Base-by-base conservation (phyloP, 192 early-diverging fungal genomes). In the Coemansia biformis region DNA sequence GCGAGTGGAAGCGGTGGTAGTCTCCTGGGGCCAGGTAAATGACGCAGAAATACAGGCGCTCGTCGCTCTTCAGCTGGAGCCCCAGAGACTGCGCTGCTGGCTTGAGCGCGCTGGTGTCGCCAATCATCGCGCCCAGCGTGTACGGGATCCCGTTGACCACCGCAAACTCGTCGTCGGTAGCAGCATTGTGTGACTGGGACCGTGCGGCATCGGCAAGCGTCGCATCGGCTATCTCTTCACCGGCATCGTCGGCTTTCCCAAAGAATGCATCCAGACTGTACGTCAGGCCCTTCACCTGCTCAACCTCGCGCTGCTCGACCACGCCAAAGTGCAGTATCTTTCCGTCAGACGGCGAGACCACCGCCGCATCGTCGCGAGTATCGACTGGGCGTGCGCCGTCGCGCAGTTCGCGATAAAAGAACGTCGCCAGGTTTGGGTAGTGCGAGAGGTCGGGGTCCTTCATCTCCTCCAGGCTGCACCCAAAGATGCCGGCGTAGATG, bases 1-100 rank as follows among this genome's bases (percentile, higher is more conserved):
- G 96, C 18, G 94, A 93, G 50, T 99, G 96, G 83, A 95, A 99
- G 13, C 92, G 83, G 66, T 99, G 96, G 71, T 99, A 99, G 65
- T 99, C 96, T 1, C 95, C 96, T 6, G 96, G 96, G 0, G 95
- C 90, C 50, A 99, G 68, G 56, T 99, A 99, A 21, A 99, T 86
- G 9, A 98, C 93, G 53, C 80, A 83, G 62, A 87, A 99, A 48
- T 83, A 93, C 23, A 98, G 78, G 10, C 74, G 62, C 58, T 95
- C 87, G 50, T 86, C 85, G 18, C 76, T 71, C 28, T 72, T 71
- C 18, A 80, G 45, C 11, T 62, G 56, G 42, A 75, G 68, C 28
- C 70, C 60, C 37, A 79, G 51, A 2, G 62, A 52, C 46, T 54
- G 58, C 12, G 54, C 45, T 5, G 68, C 63, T 1, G 58, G 59